Percentiles rank a stretch among this genome's conserved stretches.
Evolutionary conservation across 768 basidiomycete genomes (phyloP).

Genomic region (Postia placenta): DNA sequence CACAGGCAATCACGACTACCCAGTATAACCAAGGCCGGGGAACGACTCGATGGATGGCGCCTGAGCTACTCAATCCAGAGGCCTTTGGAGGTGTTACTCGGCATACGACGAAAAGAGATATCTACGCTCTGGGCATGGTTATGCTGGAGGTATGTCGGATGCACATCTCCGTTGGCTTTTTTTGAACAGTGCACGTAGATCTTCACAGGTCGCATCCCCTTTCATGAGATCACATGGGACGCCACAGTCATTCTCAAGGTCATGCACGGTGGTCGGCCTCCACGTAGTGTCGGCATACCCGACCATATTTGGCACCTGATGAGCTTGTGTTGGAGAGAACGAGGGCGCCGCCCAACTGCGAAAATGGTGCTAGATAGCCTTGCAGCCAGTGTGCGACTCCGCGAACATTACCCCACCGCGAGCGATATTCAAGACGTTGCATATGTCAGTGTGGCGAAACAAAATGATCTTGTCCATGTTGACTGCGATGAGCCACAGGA

Average conservation of each 20-base stretch:
- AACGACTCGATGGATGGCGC: constrained; percentile 4
- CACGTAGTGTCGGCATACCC: no score
- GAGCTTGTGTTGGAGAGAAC: no score
- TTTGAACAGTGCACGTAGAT: neutral
- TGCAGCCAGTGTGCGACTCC: no score
- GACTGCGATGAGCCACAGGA: no score
- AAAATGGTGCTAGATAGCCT: no score
- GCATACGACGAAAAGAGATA: neutral
- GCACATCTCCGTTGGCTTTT: neutral
- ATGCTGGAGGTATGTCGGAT: constrained; percentile 3
- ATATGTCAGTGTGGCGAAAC: no score
- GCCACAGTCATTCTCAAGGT: neutral
- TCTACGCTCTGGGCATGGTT: constrained; percentile 5
- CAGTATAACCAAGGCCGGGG: neutral
- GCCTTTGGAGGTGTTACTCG: neutral
- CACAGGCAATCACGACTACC: neutral
- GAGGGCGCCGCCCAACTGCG: no score
- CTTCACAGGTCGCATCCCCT: neutral
- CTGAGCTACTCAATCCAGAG: constrained; percentile 4
- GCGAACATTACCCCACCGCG: no score
- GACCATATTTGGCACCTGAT: no score
- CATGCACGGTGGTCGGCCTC: neutral
- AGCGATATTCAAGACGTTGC: no score
- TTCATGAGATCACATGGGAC: neutral
- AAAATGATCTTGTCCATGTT: no score